Percentiles rank a stretch among this genome's conserved stretches.
These are phyloP conservation scores for Rubroboletus pulcherrimus DNA, from an alignment of 768 basidiomycete genomes.

Conservation along the genomic window DNA sequence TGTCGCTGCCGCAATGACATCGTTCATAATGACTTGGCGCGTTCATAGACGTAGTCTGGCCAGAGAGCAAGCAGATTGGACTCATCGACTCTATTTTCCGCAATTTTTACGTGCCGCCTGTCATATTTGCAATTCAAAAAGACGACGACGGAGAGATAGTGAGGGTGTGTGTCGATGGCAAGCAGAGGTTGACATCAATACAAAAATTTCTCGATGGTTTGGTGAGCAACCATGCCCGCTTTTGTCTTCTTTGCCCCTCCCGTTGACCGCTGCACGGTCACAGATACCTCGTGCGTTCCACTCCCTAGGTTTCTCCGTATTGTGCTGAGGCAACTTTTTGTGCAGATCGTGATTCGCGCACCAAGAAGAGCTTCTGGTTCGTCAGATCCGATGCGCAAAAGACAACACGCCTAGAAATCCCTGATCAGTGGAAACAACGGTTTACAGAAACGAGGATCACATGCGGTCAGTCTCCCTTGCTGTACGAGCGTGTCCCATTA, in stretches of 20 bases:
- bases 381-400: conserved; percentile 47
- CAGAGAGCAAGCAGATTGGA: conserved; percentile 57
- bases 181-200: conserved; percentile 48
- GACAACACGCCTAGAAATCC: conserved; percentile 47
- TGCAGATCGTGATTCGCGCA: conserved; percentile 52
- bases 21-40: conserved; percentile 1
- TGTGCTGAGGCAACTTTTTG: conserved; percentile 12
- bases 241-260: background rate
- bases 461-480: conserved; percentile 47
- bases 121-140: conserved; percentile 43
- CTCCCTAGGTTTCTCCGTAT: conserved; percentile 1
- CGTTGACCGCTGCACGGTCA: conserved; percentile 7
- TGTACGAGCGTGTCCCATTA: background rate
- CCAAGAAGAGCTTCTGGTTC: conserved; percentile 63
- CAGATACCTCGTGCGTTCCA: conserved; percentile 53
- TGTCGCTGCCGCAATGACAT: background rate
- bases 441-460: conserved; percentile 60
- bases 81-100: conserved; percentile 50
- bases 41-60: conserved; percentile 70
- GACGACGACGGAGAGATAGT: conserved; percentile 41
- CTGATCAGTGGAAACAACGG: conserved; percentile 44
- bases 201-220: conserved; percentile 46
- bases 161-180: conserved; percentile 50
- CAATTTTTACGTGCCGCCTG: conserved; percentile 52
- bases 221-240: conserved; percentile 22